A percentile compares a stretch with the other conserved stretches of the same genome.
Conservation (phyloP, 495 filamentous ascomycete genomes). For the Aspergillus asperescens region DNA sequence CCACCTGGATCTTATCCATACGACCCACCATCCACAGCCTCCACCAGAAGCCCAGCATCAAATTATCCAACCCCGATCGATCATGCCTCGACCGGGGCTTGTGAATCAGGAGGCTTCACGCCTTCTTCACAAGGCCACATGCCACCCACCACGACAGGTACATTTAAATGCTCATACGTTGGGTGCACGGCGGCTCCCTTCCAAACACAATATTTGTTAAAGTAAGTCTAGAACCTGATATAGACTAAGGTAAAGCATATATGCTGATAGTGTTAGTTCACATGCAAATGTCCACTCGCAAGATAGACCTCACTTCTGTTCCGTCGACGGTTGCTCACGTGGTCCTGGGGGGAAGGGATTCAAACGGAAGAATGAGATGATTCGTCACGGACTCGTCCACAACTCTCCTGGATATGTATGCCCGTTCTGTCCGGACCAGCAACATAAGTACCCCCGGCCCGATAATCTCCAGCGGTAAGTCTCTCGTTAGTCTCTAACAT, state of each 20-base stretch:
- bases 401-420: constrained; percentile 95
- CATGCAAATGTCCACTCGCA: constrained; percentile 96
- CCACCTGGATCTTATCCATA: constrained; percentile 25
- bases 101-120: constrained; percentile 24
- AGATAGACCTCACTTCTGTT: constrained; percentile 85
- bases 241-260: background rate
- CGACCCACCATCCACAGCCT: constrained; percentile 21
- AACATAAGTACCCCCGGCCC: constrained; percentile 94
- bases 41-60: constrained; percentile 31
- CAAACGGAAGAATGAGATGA: constrained; percentile 99
- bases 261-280: constrained; percentile 57
- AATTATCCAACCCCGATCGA: constrained; percentile 44
- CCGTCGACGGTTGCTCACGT: constrained; percentile 71
- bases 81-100: constrained; percentile 21
- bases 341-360: constrained; percentile 87
- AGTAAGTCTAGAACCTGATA: constrained; percentile 46
- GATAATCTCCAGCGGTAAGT: constrained; percentile 93
- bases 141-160: constrained; percentile 18
- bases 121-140: constrained; percentile 25
- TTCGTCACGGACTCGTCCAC: constrained; percentile 91
- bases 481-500: background rate
- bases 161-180: constrained; percentile 59
- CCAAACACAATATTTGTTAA: constrained; percentile 81
- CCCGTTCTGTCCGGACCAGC: constrained; percentile 91
- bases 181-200: constrained; percentile 83